Base-by-base conservation (phyloP, 202 grass and related monocot species). In the Cymbopogon flexuosus region DNA sequence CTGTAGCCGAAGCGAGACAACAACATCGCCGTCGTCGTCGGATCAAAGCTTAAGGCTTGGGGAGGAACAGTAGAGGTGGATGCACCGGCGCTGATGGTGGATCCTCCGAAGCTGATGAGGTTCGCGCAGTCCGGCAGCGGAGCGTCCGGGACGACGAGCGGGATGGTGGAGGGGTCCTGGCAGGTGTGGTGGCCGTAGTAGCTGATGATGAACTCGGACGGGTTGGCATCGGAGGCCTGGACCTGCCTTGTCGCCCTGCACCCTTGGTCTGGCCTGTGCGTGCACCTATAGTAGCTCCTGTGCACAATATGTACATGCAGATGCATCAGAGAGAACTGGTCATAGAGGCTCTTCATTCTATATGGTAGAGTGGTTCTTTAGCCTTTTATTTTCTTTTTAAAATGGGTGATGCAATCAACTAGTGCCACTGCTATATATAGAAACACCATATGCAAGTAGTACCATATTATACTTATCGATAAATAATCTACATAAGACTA, bases 221-320 rank as follows among this genome's bases (percentile, higher is more conserved):
- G 89, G 77, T 94, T 81, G 59, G 81, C 51, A 2, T 89, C 84
- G 2, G 83, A 87, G 27, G 3, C 5, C 75, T 97, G 94, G 39
- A 94, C 91, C 34, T 97, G 94, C 65, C 73, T 86, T 1, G 59
- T 94, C 10, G 94, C 94, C 80, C 14, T 80, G 70, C 94, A 97
- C 5, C 83, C 85, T 78, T 92, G 91, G 39, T 97, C 91, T 71
- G 31, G 18, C 73, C 40, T 87, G 46, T 94, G 85, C 0, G 87
- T 85, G 78, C 94, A 97, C 86, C 81, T 90, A 64, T 77, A 97
- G 80, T 97, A 97, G 87, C 85, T 93, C 87, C 94, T 97, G 7
- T 56, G 18, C 30, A 63, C 0, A 35, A 12, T 2, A 27, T 22
- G 4, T 8, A 39, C 0, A 34, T 33, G 14, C 15, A 29, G 5